A percentile compares a stretch with the other conserved stretches of the same genome.
These are phyloP conservation scores for Papilionanthe hybrid DNA, from an alignment of 116 monocot genomes.

Conservation along the genomic window DNA sequence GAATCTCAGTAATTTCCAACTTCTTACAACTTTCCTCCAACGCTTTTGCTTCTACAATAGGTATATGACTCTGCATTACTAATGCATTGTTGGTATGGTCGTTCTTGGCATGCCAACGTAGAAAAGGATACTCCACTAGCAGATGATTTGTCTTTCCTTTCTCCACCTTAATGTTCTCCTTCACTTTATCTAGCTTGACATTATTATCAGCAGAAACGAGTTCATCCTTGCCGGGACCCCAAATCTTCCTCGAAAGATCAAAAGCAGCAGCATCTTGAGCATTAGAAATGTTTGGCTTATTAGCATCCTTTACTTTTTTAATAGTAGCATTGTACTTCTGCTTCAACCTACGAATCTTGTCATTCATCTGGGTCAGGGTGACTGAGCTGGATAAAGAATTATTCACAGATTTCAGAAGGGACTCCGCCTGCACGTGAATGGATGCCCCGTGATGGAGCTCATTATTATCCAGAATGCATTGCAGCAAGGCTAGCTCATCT, in stretches of 20 bases:
- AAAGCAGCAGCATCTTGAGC: constrained; percentile 3
- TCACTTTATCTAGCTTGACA: background rate
- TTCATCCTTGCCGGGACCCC: background rate
- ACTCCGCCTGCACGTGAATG: background rate
- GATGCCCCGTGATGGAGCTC: background rate
- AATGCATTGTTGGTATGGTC: background rate
- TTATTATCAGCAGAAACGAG: background rate
- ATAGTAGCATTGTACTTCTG: background rate
- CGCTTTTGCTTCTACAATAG: background rate
- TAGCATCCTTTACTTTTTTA: background rate
- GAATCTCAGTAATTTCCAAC: constrained; percentile 5
- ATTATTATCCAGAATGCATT: background rate
- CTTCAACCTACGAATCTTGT: constrained; percentile 4
- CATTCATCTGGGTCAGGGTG: constrained; percentile 3
- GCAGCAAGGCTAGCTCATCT: constrained; percentile 10
- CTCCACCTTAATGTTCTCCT: background rate
- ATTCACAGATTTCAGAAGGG: background rate
- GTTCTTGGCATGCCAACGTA: background rate
- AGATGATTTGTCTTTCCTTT: background rate
- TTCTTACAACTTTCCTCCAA: constrained; percentile 3
- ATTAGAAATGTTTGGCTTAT: background rate
- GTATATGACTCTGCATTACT: background rate
- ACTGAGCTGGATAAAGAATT: constrained; percentile 2
- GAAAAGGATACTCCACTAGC: background rate
- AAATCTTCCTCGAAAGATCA: constrained; percentile 1